Conservation (phyloP, 768 basidiomycete species). For the Serendipita sp. region DNA sequence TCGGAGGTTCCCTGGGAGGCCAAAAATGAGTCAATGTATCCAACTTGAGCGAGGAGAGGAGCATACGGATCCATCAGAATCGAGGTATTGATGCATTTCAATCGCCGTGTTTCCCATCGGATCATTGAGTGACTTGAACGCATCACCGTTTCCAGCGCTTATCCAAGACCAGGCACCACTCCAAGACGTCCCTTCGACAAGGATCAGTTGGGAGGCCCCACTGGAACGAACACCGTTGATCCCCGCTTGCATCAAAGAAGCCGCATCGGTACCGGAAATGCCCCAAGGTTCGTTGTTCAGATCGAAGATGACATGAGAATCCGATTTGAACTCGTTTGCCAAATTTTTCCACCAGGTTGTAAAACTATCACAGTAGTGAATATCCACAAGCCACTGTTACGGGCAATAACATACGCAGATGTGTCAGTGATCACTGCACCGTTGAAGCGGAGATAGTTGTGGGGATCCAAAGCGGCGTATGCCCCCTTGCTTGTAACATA, state of each 20-base stretch:
- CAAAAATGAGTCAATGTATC: not conserved
- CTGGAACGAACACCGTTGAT: constrained; percentile 46
- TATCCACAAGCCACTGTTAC: too few species aligned
- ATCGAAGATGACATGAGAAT: constrained; percentile 43
- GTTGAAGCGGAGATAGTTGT: constrained; percentile 49
- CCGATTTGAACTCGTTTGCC: constrained; percentile 27
- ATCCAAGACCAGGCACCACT: constrained; percentile 50
- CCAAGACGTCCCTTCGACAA: constrained; percentile 28
- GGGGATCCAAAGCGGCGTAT: constrained; percentile 37
- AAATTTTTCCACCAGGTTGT: constrained; percentile 36
- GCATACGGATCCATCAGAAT: constrained; percentile 35
- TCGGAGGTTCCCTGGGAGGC: constrained; percentile 22
- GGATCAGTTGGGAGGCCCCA: constrained; percentile 38
- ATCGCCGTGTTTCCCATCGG: constrained; percentile 21
- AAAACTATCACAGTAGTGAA: not conserved
- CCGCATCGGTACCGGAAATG: constrained; percentile 36
- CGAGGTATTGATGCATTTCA: constrained; percentile 62
- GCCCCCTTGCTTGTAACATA: constrained; percentile 47
- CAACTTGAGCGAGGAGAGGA: not conserved
- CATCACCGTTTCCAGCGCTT: constrained; percentile 38
- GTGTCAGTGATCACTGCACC: constrained; percentile 33
- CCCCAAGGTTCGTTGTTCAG: constrained; percentile 51
- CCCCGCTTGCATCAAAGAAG: constrained; percentile 43
- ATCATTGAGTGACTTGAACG: constrained; percentile 37
- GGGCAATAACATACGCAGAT: constrained; percentile 19